Conservation (phyloP, 2,329 filamentous ascomycete species). For the Kalmusia sp. region DNA sequence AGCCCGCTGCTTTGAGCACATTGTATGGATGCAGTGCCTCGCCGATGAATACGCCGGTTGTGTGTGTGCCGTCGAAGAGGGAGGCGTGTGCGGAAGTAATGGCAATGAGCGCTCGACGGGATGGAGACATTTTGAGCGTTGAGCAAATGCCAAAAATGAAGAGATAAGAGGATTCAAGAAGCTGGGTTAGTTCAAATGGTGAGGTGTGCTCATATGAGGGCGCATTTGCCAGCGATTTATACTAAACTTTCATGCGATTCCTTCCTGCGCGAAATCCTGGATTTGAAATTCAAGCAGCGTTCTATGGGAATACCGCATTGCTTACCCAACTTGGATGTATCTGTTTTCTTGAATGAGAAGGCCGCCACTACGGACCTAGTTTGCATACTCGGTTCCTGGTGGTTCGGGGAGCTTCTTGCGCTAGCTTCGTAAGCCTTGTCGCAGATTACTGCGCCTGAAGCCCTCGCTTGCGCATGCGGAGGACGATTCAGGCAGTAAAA, state of each 20-base stretch:
- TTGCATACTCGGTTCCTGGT: too few relatives aligned
- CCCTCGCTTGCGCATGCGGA: too few relatives aligned
- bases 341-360: neutral
- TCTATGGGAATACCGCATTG: neutral
- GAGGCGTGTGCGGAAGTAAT: slow-evolving; percentile 52
- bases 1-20: slow-evolving; percentile 53
- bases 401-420: neutral
- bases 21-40: slow-evolving; percentile 59
- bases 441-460: neutral
- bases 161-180: neutral
- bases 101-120: slow-evolving; percentile 52
- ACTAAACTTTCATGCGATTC: too few relatives aligned
- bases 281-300: neutral
- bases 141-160: too few relatives aligned
- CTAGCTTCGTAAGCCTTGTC: neutral
- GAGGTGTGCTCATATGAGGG: neutral
- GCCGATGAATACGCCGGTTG: slow-evolving; percentile 55
- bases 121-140: slow-evolving; percentile 27
- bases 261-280: neutral
- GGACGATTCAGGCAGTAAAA: too few relatives aligned
- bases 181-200: neutral
- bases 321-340: neutral
- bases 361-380: too few relatives aligned
- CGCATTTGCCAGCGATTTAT: neutral
- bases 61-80: slow-evolving; percentile 39